Conservation (phyloP, 2,329 filamentous ascomycete genomes). For the Trichoderma polysporum region DNA sequence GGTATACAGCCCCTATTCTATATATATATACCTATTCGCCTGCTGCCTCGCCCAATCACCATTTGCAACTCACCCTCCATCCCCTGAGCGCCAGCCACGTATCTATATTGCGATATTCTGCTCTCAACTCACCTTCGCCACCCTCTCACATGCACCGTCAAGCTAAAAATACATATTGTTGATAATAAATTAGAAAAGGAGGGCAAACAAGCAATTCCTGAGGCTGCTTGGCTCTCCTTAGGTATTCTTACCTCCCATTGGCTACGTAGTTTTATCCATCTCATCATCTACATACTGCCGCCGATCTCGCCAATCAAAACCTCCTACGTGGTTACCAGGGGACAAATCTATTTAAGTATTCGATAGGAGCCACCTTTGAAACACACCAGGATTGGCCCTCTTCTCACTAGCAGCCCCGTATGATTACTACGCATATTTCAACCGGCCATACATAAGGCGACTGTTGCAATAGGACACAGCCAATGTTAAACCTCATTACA, state of each 20-base stretch:
- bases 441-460: neutral
- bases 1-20: neutral
- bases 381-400: neutral
- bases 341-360: neutral
- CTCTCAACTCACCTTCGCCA: neutral
- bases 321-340: neutral
- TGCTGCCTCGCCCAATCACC: neutral
- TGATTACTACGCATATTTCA: neutral
- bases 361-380: neutral
- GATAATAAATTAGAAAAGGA: neutral
- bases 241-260: neutral
- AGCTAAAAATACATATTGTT: too few relatives aligned
- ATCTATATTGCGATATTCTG: too few relatives aligned
- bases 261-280: neutral
- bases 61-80: too few relatives aligned
- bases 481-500: neutral
- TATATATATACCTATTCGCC: too few relatives aligned
- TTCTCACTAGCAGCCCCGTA: neutral
- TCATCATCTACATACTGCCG: neutral
- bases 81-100: too few relatives aligned
- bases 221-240: neutral
- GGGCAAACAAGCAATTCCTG: neutral
- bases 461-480: neutral
- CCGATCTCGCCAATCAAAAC: conserved; percentile 2
- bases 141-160: neutral